These are phyloP conservation scores for Incumbomyces lentus DNA, from an alignment of 2,329 filamentous ascomycete genomes.

Conservation along the genomic window DNA sequence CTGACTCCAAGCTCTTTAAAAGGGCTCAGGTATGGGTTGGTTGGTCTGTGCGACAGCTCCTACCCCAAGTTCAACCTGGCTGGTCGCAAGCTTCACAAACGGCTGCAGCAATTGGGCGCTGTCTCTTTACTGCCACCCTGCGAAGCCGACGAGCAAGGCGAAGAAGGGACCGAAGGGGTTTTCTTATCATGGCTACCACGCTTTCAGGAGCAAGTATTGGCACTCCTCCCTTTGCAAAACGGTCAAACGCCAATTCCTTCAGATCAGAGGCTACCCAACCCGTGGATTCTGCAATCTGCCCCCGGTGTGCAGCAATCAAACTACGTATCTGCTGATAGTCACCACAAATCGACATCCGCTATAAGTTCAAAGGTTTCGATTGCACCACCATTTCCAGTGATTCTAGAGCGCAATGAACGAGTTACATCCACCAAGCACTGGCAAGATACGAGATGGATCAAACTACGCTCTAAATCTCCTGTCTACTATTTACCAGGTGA, in stretches of 20 bases:
- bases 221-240: slow-evolving; percentile 58
- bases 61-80: slow-evolving; percentile 97
- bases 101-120: slow-evolving; percentile 74
- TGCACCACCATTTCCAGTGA: slow-evolving; percentile 42
- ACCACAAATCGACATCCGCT: slow-evolving; percentile 6
- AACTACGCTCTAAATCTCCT: slow-evolving; percentile 39
- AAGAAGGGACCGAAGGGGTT: slow-evolving; percentile 75
- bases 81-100: slow-evolving; percentile 74
- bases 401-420: slow-evolving; percentile 55
- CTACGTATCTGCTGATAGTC: neutral
- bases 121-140: slow-evolving; percentile 64
- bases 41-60: slow-evolving; percentile 88
- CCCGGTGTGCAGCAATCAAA: slow-evolving; percentile 29
- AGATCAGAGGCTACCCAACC: slow-evolving; percentile 26
- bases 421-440: slow-evolving; percentile 70
- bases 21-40: slow-evolving; percentile 65
- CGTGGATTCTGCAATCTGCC: slow-evolving; percentile 59
- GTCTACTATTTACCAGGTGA: slow-evolving; percentile 60
- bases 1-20: slow-evolving; percentile 60
- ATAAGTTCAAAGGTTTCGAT: slow-evolving; percentile 24
- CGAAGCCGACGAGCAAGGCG: slow-evolving; percentile 87
- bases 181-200: slow-evolving; percentile 68
- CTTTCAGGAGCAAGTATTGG: slow-evolving; percentile 56
- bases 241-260: slow-evolving; percentile 11
- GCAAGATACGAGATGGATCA: slow-evolving; percentile 86